Evolutionary conservation across 495 filamentous ascomycete species (phyloP), one percentile per base, ranked within the genome.

Genomic region (Xylaria longipes): DNA sequence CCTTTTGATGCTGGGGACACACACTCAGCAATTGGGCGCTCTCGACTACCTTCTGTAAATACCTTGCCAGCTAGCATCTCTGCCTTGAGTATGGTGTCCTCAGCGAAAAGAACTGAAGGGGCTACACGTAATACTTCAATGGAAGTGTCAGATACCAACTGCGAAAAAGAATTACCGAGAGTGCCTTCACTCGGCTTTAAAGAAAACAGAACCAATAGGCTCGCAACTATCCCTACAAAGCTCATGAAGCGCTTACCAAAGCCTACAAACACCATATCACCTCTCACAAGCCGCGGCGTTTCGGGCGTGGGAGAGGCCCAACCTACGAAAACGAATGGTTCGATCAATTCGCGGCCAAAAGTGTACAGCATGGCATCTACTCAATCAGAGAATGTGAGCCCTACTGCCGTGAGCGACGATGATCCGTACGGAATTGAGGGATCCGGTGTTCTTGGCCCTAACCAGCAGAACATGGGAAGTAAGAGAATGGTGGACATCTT

Each of bases 401-500:
- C 65, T 60, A 54, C 82, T 72, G 67, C 5, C 1, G 62, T 68
- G 2, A 70, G 60, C 7, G 72, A 76, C 9, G 71, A 71, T 43
- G 74, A 82, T 46, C 62, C 74, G 4, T 80, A 80, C 43, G 76
- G 68, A 5, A 72, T 61, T 5, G 75, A 80, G 43, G 77, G 72
- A 11, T 71, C 69, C 5, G 72, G 76, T 15, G 63, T 82, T 35
- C 62, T 73, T 2, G 72, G 71, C 4, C 68, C 82, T 56, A 82
- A 84, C 37, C 84, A 79, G n/a, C 74, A 82, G 54, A 74, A 79
- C 0, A 79, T 87, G 20, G 86, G 86, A 33, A 87, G 85, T 74
- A 86, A 87, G 73, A 82, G 77, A 68, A 89, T 91, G 86, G 88
- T 90, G 29, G 87, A 91, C 65, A 70, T 86, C 70, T 90, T 90